Evolutionary conservation across 208 protist genomes (phyloP).

Genomic region (Crithidia brevicula): DNA sequence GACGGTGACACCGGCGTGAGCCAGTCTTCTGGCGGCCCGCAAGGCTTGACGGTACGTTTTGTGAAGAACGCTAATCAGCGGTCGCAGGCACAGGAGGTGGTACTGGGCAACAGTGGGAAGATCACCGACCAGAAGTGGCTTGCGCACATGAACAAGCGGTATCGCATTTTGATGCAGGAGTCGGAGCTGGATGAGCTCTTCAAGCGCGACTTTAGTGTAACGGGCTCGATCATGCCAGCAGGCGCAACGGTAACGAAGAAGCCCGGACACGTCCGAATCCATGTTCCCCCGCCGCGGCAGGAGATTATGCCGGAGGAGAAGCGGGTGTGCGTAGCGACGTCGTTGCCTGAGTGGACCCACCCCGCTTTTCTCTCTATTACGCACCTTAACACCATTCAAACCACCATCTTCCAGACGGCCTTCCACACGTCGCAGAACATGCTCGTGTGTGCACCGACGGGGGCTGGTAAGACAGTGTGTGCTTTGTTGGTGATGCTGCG

Average conservation of each 20-base stretch:
- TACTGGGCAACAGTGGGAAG: conserved; percentile 53
- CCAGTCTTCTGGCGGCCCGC: conserved; percentile 23
- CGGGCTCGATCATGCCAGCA: conserved; percentile 64
- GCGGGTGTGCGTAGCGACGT: conserved; percentile 80
- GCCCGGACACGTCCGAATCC: conserved; percentile 73
- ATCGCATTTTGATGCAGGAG: conserved; percentile 83
- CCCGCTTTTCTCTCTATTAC: conserved; percentile 90
- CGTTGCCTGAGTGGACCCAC: conserved; percentile 91
- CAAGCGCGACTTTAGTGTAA: conserved; percentile 79
- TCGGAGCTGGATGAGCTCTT: conserved; percentile 88
- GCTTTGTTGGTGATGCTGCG: conserved; percentile 97
- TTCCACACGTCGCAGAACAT: conserved; percentile 99
- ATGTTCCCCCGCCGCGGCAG: conserved; percentile 80
- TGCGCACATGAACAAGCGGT: conserved; percentile 84
- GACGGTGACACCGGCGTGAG: conserved; percentile 37
- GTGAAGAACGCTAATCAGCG: conserved; percentile 62
- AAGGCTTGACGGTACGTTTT: conserved; percentile 72
- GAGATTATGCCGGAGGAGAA: conserved; percentile 74
- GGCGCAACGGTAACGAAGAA: conserved; percentile 73
- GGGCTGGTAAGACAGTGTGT: conserved; percentile 98
- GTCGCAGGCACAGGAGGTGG: conserved; percentile 34
- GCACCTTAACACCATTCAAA: conserved; percentile 97
- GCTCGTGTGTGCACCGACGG: conserved; percentile 99
- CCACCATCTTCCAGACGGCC: conserved; percentile 95
- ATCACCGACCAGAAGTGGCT: conserved; percentile 80